Percentiles rank a stretch among this genome's conserved stretches.
phyloP scores from a whole-genome alignment of 164 flowering plant genomes.

The Annona cherimola region DNA sequence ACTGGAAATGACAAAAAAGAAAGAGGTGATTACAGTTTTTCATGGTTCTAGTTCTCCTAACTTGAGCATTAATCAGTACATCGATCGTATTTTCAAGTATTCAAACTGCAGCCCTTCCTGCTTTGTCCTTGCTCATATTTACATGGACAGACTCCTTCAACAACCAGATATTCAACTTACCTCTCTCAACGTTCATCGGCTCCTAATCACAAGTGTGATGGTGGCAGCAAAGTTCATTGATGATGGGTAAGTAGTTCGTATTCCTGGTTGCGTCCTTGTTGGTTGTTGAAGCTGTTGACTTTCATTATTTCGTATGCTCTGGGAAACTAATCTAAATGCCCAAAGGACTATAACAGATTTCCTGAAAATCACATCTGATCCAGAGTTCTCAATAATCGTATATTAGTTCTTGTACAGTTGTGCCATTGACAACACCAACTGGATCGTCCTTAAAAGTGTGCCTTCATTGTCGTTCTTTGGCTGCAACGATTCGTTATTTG shows the following conservation, averaged over 20 bases:
- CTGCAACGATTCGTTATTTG: not conserved
- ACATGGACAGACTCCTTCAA: constrained; percentile 59
- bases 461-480: not conserved
- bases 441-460: not conserved
- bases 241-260: constrained; percentile 58
- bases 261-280: constrained; percentile 17
- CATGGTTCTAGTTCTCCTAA: constrained; percentile 70
- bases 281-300: constrained; percentile 51
- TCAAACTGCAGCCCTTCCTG: constrained; percentile 81
- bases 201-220: constrained; percentile 74
- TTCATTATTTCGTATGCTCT: constrained; percentile 75
- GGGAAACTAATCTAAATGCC: constrained; percentile 74
- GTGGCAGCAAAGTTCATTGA: constrained; percentile 79
- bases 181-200: constrained; percentile 80
- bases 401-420: not conserved
- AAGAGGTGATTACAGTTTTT: constrained; percentile 53
- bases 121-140: constrained; percentile 68
- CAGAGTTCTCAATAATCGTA: not conserved
- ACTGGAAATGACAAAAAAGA: constrained; percentile 34
- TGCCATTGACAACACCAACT: not conserved
- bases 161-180: constrained; percentile 38
- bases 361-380: not conserved
- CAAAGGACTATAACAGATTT: constrained; percentile 37
- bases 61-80: constrained; percentile 54
- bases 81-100: constrained; percentile 82